These are phyloP conservation scores for Tetratostichococcus sp. DNA, from an alignment of 139 green algal genomes.

Conservation along the genomic window DNA sequence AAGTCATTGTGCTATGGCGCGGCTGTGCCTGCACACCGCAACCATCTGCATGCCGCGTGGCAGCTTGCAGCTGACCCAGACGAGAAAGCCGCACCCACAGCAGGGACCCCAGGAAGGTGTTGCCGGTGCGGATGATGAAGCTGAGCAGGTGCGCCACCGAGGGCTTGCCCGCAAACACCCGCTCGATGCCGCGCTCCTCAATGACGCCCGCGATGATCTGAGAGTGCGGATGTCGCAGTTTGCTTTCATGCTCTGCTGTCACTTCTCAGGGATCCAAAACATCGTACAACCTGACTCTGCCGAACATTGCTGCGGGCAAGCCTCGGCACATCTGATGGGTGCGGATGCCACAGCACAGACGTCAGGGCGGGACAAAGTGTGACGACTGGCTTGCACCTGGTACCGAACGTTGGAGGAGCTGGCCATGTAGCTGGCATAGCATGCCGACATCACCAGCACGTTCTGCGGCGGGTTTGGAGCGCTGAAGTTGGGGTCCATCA, in stretches of 20 bases:
- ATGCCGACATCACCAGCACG: constrained; percentile 64
- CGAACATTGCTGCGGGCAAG: too few species aligned
- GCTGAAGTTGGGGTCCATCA: constrained; percentile 8
- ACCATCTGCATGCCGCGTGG: too few species aligned
- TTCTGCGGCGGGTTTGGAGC: constrained; percentile 43
- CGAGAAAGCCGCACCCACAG: constrained; percentile 86
- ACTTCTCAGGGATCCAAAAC: too few species aligned
- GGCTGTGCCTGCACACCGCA: too few species aligned
- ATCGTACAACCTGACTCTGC: too few species aligned
- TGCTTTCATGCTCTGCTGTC: too few species aligned
- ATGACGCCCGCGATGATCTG: constrained; percentile 84
- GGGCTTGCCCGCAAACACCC: constrained; percentile 56
- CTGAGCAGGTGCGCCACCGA: constrained; percentile 62
- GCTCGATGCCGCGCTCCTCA: constrained; percentile 89
- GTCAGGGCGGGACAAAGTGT: too few species aligned
- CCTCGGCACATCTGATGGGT: too few species aligned
- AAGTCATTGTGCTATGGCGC: too few species aligned
- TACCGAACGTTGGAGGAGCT: constrained; percentile 83
- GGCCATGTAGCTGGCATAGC: constrained; percentile 93
- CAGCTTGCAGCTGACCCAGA: too few species aligned
- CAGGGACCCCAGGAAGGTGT: constrained; percentile 83
- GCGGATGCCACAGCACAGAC: too few species aligned
- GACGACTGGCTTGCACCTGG: neutral
- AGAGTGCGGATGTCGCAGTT: too few species aligned
- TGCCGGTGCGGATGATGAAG: constrained; percentile 72